phyloP scores from a whole-genome alignment of 2,329 filamentous ascomycete genomes.

The Thelonectria discophora region DNA sequence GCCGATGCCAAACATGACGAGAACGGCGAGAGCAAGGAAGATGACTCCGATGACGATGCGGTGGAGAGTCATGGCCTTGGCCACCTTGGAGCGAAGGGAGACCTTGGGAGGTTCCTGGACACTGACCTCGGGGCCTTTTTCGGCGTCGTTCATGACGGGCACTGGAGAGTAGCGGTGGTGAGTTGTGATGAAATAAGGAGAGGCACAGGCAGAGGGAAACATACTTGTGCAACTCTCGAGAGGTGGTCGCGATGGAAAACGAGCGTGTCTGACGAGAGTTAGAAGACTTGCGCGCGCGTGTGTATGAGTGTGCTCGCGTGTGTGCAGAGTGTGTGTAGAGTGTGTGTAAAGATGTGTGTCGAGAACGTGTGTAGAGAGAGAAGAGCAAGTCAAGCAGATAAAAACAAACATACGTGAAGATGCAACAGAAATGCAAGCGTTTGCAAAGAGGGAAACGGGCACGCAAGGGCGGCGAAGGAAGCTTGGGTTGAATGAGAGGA shows the following conservation, averaged over 20 bases:
- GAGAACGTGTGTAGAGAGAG: not conserved
- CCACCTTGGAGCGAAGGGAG: constrained; percentile 24
- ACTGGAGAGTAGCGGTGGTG: constrained; percentile 33
- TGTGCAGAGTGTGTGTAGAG: too few relatives aligned
- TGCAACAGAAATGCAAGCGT: not conserved
- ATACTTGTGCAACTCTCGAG: constrained; percentile 29
- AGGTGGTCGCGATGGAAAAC: constrained; percentile 26
- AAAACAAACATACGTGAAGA: not conserved
- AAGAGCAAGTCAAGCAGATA: not conserved
- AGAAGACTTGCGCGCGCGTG: constrained; percentile 3
- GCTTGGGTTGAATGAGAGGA: constrained; percentile 25
- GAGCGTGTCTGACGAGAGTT: constrained; percentile 30
- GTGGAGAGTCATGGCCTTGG: constrained; percentile 15
- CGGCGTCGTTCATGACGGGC: constrained; percentile 42
- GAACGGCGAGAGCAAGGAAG: constrained; percentile 27
- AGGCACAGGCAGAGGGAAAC: constrained; percentile 1
- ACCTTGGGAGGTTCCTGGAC: constrained; percentile 12
- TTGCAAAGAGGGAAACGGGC: not conserved
- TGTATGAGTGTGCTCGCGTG: too few relatives aligned
- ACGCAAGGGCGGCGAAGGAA: constrained; percentile 19
- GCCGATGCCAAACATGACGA: constrained; percentile 43
- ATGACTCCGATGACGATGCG: constrained; percentile 26
- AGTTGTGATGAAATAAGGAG: constrained; percentile 14
- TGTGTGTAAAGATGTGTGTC: too few relatives aligned
- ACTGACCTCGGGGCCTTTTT: constrained; percentile 33